A percentile compares a stretch with the other conserved stretches of the same genome.
Conservation (phyloP, 2,329 filamentous ascomycete genomes). For the Capronia americana region DNA sequence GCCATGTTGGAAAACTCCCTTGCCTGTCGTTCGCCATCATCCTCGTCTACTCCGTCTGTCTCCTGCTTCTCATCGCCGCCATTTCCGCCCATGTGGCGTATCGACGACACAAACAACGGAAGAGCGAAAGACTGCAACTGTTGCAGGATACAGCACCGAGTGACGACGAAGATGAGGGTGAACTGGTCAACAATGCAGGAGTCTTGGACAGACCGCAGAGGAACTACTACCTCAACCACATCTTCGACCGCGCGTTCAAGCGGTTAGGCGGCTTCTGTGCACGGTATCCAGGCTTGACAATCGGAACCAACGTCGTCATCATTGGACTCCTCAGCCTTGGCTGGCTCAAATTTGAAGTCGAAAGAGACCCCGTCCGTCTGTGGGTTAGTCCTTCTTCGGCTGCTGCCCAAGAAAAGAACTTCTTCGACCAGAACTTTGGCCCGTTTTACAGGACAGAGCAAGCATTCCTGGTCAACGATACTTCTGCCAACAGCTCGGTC, state of each 20-base stretch:
- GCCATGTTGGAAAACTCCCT: slow-evolving; percentile 84
- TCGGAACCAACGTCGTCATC: slow-evolving; percentile 73
- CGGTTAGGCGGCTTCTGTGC: slow-evolving; percentile 81
- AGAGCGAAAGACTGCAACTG: slow-evolving; percentile 81
- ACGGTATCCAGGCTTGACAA: slow-evolving; percentile 82
- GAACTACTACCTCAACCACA: slow-evolving; percentile 82
- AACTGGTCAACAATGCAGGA: slow-evolving; percentile 76
- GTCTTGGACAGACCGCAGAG: slow-evolving; percentile 79
- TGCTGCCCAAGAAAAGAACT: slow-evolving; percentile 89
- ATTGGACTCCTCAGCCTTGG: slow-evolving; percentile 82
- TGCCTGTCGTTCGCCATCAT: slow-evolving; percentile 94
- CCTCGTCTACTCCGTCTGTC: slow-evolving; percentile 77
- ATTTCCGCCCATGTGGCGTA: slow-evolving; percentile 78
- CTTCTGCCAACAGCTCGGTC: slow-evolving; percentile 69
- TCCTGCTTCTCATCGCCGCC: slow-evolving; percentile 70
- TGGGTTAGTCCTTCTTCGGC: slow-evolving; percentile 97
- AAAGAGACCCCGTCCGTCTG: slow-evolving; percentile 85
- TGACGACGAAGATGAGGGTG: slow-evolving; percentile 85
- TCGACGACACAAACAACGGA: slow-evolving; percentile 73
- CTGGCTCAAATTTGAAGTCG: slow-evolving; percentile 87
- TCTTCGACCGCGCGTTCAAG: slow-evolving; percentile 80
- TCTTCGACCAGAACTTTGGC: slow-evolving; percentile 91
- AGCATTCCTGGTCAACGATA: slow-evolving; percentile 88
- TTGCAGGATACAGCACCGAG: slow-evolving; percentile 83
- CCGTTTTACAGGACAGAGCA: slow-evolving; percentile 96